A percentile compares a stretch with the other conserved stretches of the same genome.
Conservation (phyloP, 306 rosid species). For the Acacia crassicarpa region DNA sequence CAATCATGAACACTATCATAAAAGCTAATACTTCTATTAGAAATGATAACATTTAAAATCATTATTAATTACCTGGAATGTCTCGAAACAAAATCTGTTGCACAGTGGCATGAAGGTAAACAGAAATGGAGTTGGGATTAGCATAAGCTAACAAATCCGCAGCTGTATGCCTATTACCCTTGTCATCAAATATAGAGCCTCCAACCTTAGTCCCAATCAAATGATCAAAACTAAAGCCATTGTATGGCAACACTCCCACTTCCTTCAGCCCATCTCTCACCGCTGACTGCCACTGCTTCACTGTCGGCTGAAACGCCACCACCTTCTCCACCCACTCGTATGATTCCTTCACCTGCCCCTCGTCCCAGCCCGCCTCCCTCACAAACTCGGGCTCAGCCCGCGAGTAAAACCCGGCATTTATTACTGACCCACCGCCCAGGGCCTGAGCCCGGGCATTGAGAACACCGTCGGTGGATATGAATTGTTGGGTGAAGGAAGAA, state of each 20-base stretch:
- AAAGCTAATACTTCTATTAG: too few species aligned
- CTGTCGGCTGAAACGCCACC: not conserved
- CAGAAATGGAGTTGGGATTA: not conserved
- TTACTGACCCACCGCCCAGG: not conserved
- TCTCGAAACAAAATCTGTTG: not conserved
- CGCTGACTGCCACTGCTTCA: not conserved
- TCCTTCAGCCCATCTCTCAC: not conserved
- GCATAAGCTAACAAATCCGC: not conserved
- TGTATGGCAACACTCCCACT: not conserved
- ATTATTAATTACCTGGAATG: not conserved
- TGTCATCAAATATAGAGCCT: not conserved
- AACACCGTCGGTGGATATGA: not conserved
- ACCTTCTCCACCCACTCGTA: conserved; percentile 67
- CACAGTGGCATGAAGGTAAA: not conserved
- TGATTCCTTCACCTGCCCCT: conserved; percentile 37
- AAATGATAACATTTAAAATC: too few species aligned
- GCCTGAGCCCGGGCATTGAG: not conserved
- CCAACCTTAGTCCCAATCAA: not conserved
- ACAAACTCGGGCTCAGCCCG: conserved; percentile 18
- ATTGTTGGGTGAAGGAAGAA: not conserved
- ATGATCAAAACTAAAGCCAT: not conserved
- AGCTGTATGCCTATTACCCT: not conserved
- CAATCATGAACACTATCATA: too few species aligned
- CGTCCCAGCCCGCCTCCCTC: conserved; percentile 52
- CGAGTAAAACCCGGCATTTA: not conserved